These are phyloP conservation scores for Nakazawaea holstii DNA, from an alignment of 805 yeast genomes.

Conservation along the genomic window DNA sequence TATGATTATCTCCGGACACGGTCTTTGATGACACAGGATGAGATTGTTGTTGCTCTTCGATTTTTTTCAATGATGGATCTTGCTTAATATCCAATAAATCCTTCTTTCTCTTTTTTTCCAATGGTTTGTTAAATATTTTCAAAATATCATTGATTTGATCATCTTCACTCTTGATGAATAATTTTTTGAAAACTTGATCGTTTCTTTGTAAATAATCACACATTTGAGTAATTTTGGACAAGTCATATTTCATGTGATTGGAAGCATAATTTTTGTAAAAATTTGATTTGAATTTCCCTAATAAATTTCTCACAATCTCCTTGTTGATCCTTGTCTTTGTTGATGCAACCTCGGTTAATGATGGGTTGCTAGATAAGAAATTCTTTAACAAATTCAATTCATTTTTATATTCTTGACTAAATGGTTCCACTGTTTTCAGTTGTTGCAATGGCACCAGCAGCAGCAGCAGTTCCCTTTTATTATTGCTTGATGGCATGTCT, in stretches of 20 bases:
- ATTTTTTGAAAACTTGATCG: background rate
- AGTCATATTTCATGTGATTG: background rate
- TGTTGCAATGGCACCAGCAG: too few relatives aligned
- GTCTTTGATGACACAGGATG: background rate
- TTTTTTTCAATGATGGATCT: background rate
- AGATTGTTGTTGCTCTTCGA: background rate
- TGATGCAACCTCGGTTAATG: background rate
- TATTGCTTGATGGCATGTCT: background rate
- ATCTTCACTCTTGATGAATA: background rate
- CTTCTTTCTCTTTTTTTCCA: background rate
- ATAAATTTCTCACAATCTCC: background rate
- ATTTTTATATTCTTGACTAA: background rate
- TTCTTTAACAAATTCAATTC: conserved; percentile 3
- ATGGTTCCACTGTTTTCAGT: background rate
- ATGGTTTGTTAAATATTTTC: conserved; percentile 3
- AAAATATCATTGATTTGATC: background rate
- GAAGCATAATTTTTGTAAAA: conserved; percentile 1
- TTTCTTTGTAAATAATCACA: conserved; percentile 5
- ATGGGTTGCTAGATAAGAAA: background rate
- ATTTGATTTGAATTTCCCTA: conserved; percentile 3
- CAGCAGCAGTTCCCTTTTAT: too few relatives aligned
- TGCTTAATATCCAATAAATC: background rate
- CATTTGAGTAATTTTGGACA: conserved; percentile 8
- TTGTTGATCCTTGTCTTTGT: background rate
- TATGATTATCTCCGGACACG: background rate